Evolutionary conservation across 768 basidiomycete species (phyloP), one percentile per base, ranked within the genome.

Genomic region (Mycena filopes): DNA sequence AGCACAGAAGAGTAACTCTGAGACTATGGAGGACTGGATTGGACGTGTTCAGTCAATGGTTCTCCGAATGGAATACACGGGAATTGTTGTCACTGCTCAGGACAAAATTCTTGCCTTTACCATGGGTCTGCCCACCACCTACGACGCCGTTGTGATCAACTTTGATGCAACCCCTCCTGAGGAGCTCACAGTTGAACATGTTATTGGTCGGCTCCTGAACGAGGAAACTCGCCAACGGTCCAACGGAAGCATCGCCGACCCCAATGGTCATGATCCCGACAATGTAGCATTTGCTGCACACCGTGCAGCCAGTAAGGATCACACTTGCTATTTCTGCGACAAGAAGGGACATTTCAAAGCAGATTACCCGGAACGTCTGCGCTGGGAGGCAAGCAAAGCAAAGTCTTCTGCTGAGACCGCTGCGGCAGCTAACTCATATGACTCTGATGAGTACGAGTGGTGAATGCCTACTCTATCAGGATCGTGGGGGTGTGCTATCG

Each of bases 241-340:
- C 76, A 20, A 45, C 55, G 4, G 6, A 13, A 23, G 26, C 43
- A 31, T 8, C n/a, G 10, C 51, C 51, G 20, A 13, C 25, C 38
- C 51, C 18, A 12, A 2, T n/a, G 25, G 21, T 26, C 25, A 28
- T 20, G 23, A 43, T 31, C 29, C 59, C 74, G 69, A 56, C 73
- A 54, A 54, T 15, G 40, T 20, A 5, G 23, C 51, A 26, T 36
- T 54, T 41, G n/a, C 36, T 13, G 68, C 69, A 46, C 57, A 26
- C 3, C 46, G 45, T 33, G 60, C 60, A 47, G 64, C 70, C n/a
- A 66, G 63, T 28, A 64, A 70, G 2, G 71, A 70, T 15, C 10
- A 38, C n/a, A 40, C 20, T 20, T 54, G 51, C 28, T 26, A 38
- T n/a, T 54, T 36, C 18, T 54, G 51, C 20, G 51, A 54, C 21